Evolutionary conservation across 805 yeast species (phyloP), one percentile per base, ranked within the genome.

Genomic region (Nakazawaea ishiwadae): DNA sequence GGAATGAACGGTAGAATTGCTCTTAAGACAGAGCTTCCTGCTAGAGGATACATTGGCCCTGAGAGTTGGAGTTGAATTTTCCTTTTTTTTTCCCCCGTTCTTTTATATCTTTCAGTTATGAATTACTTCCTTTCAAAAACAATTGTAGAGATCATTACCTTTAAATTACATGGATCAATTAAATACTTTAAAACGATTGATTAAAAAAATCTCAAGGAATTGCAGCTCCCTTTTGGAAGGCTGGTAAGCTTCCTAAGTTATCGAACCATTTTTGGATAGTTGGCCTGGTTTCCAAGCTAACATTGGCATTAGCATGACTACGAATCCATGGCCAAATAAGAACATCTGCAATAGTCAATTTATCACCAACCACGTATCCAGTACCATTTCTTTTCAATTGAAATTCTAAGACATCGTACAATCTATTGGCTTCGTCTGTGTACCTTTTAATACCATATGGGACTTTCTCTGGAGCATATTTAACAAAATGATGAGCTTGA

Each of bases 331-430:
- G 68, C 46, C 59, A 66, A 4, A 67, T 55, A 9, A 68, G 65
- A 34, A 78, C 56, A 56, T 83, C 91, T 4, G 84, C 84, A 48
- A 77, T 68, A 11, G 79, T 65, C 37, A 79, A 51, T 39, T 72
- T 75, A 47, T 74, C 74, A 33, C 85, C 84, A 39, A 78, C 85
- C 19, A 81, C 60, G 59, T 61, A 83, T 1, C 81, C 82, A 21
- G 58, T 57, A 32, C 58, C 56, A 51, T 71, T 78, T 39, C 68
- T 59, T 31, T 60, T 58, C 50, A 80, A 61, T 53, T 73, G 69
- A 30, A 59, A 64, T 48, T 80, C 81, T 46, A 69, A 57, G 24
- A 80, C 84, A 7, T 75, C 70, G 47, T 68, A 70, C 33, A 79
- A 63, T 51, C 86, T 63, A 20, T 64, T 59, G 7, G 79, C 68